Percentiles rank a stretch among this genome's conserved stretches.
phyloP scores from a whole-genome alignment of 371 early-diverging fungal genomes.

The Paraphysoderma sedebokerense region DNA sequence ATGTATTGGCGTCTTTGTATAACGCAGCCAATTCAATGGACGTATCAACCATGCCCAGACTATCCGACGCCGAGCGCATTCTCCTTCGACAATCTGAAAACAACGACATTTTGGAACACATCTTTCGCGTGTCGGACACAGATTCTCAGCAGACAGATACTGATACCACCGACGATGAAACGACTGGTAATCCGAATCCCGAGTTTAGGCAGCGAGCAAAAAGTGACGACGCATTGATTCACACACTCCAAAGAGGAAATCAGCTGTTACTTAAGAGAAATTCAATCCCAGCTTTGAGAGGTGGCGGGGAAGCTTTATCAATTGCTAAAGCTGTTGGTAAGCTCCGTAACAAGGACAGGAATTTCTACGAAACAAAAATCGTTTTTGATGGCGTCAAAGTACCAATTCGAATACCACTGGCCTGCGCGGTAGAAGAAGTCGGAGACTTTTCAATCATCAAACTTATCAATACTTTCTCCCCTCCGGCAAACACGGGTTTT shows the following conservation, averaged over 20 bases:
- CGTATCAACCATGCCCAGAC: slow-evolving; percentile 54
- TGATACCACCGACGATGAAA: too few species aligned
- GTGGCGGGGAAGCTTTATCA: not conserved
- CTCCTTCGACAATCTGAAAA: slow-evolving; percentile 63
- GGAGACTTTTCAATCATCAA: slow-evolving; percentile 74
- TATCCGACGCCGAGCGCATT: slow-evolving; percentile 39
- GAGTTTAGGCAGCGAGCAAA: too few species aligned
- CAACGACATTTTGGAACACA: slow-evolving; percentile 68
- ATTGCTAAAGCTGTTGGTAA: not conserved
- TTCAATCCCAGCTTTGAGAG: not conserved
- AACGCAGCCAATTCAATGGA: slow-evolving; percentile 73
- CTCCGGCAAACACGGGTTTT: slow-evolving; percentile 15
- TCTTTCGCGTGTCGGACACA: slow-evolving; percentile 37
- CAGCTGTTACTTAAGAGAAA: too few species aligned
- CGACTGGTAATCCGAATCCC: too few species aligned
- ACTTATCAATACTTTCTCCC: slow-evolving; percentile 49
- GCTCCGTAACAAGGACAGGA: slow-evolving; percentile 58
- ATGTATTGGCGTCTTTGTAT: slow-evolving; percentile 60
- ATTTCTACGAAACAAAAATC: slow-evolving; percentile 68
- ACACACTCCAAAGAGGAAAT: too few species aligned
- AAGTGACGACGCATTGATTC: too few species aligned
- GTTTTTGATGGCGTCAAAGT: slow-evolving; percentile 61
- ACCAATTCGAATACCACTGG: slow-evolving; percentile 70
- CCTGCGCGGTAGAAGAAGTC: slow-evolving; percentile 65
- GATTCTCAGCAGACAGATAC: too few species aligned